Conservation (phyloP, 2,329 filamentous ascomycete genomes). For the Cercospora zeina region DNA sequence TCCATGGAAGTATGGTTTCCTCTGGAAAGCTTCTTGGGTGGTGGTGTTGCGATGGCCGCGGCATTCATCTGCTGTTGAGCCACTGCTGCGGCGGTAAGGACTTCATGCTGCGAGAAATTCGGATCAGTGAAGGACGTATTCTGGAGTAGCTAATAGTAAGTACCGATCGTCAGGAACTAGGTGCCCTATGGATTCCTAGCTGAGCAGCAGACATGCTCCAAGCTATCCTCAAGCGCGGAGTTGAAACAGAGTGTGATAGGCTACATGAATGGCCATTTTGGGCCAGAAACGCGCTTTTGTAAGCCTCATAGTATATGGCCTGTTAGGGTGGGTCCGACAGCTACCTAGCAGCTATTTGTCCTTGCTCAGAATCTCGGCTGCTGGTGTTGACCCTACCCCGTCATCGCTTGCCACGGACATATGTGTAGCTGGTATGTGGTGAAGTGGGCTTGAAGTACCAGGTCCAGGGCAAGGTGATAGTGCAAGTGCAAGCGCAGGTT, state of each 20-base stretch:
- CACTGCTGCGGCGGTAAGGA: conserved; percentile 27
- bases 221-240: no score
- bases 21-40: conserved; percentile 35
- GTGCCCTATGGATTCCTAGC: no score
- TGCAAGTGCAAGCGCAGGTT: neutral
- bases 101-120: conserved; percentile 20
- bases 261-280: neutral
- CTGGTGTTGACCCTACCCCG: neutral
- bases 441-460: neutral
- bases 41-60: conserved; percentile 29
- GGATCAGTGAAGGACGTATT: neutral
- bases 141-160: conserved; percentile 1
- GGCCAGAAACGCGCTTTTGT: conserved; percentile 1
- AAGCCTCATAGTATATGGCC: conserved; percentile 2
- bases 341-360: neutral
- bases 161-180: no score
- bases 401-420: neutral
- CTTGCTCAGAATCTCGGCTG: neutral
- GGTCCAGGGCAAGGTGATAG: neutral
- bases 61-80: conserved; percentile 34
- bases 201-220: neutral
- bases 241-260: neutral
- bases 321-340: neutral
- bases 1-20: conserved; percentile 25
- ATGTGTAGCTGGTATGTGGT: neutral